phyloP scores from a whole-genome alignment of 2,329 filamentous ascomycete species.

The Penicillium occitanis region DNA sequence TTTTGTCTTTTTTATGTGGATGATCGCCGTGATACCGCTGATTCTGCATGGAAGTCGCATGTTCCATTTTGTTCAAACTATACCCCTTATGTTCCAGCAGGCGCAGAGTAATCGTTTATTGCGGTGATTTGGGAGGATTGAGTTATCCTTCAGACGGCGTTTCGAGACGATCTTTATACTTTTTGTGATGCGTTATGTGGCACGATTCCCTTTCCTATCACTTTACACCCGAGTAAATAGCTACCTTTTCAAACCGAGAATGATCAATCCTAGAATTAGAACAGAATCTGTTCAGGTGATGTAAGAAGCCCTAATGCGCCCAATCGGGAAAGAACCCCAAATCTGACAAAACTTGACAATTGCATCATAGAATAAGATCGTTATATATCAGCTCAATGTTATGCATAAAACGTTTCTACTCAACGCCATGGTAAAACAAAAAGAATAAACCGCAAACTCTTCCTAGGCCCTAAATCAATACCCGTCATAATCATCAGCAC shows the following conservation, averaged over 20 bases:
- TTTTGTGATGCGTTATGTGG: constrained; percentile 13
- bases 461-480: neutral
- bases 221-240: neutral
- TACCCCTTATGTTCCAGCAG: constrained; percentile 21
- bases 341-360: neutral
- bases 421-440: neutral
- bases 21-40: constrained; percentile 39
- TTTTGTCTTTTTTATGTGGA: constrained; percentile 38
- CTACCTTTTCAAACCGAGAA: neutral
- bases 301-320: neutral
- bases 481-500: constrained; percentile 20
- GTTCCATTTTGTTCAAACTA: constrained; percentile 21
- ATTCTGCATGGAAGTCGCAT: constrained; percentile 37
- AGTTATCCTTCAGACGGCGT: neutral
- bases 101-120: constrained; percentile 21
- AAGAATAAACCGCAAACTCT: neutral
- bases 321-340: neutral
- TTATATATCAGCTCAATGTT: neutral
- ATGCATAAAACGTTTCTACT: constrained; percentile 1
- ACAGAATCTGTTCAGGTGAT: neutral
- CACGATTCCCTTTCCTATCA: neutral
- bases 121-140: constrained; percentile 2
- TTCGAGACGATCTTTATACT: neutral
- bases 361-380: neutral
- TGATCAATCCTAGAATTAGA: neutral